These are phyloP conservation scores for Penicillium soppii DNA, from an alignment of 495 filamentous ascomycete species.

Conservation along the genomic window DNA sequence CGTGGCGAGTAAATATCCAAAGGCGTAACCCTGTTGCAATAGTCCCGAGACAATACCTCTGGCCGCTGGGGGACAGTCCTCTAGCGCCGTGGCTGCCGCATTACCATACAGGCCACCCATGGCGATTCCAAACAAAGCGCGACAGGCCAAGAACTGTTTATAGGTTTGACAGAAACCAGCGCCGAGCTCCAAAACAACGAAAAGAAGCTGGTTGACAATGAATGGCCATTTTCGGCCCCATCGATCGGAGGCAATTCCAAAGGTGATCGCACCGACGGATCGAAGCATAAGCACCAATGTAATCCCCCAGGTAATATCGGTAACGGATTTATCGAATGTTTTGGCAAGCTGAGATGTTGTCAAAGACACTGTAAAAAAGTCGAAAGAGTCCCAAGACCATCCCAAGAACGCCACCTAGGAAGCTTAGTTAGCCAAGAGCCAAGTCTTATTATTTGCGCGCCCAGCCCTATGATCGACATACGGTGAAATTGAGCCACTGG, in stretches of 20 bases:
- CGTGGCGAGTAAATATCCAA: slow-evolving; percentile 79
- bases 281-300: slow-evolving; percentile 84
- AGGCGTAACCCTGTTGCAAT: slow-evolving; percentile 86
- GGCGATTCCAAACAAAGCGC: slow-evolving; percentile 83
- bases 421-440: neutral
- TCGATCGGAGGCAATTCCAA: slow-evolving; percentile 78
- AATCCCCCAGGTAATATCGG: slow-evolving; percentile 89
- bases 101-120: slow-evolving; percentile 92
- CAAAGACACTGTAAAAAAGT: slow-evolving; percentile 88
- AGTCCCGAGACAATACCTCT: slow-evolving; percentile 78
- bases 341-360: slow-evolving; percentile 67
- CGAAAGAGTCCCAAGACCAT: slow-evolving; percentile 87
- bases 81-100: slow-evolving; percentile 79
- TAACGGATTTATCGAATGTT: slow-evolving; percentile 62
- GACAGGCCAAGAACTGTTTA: slow-evolving; percentile 71
- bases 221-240: slow-evolving; percentile 91
- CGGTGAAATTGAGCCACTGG: slow-evolving; percentile 85
- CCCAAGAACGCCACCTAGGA: slow-evolving; percentile 56
- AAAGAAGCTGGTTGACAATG: slow-evolving; percentile 76
- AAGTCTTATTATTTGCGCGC: neutral
- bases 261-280: slow-evolving; percentile 86
- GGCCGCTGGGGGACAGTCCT: slow-evolving; percentile 74
- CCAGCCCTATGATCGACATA: slow-evolving; percentile 26
- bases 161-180: slow-evolving; percentile 81
- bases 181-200: slow-evolving; percentile 75